Evolutionary conservation across 805 yeast genomes (phyloP).

Genomic region (Candida methanosorbosa): DNA sequence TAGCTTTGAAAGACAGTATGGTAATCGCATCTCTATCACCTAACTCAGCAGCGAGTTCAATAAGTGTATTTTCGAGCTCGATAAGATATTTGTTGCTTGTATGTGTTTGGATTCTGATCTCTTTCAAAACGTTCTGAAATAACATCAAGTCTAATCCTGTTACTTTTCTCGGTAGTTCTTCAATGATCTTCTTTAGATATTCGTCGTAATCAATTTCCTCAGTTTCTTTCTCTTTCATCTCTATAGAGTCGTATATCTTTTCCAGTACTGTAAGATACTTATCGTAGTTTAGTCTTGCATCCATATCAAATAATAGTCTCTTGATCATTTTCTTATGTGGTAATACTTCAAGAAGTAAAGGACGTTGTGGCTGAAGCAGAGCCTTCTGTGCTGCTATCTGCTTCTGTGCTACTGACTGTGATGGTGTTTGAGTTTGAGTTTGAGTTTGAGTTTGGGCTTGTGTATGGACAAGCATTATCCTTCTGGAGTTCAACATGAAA

Average conservation of each 20-base stretch:
- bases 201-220: conserved; percentile 1
- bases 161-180: conserved; percentile 42
- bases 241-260: conserved; percentile 39
- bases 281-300: conserved; percentile 43
- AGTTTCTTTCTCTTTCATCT: conserved; percentile 18
- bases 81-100: conserved; percentile 47
- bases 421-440: too few species aligned
- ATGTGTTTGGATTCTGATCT: conserved; percentile 52
- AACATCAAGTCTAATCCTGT: conserved; percentile 53
- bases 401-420: too few species aligned
- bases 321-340: conserved; percentile 54
- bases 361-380: too few species aligned
- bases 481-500: too few species aligned
- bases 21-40: conserved; percentile 81
- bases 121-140: conserved; percentile 59
- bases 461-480: too few species aligned
- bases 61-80: conserved; percentile 57
- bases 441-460: too few species aligned
- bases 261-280: conserved; percentile 48
- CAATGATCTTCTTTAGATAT: conserved; percentile 10
- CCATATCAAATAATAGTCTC: conserved; percentile 56
- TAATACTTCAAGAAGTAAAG: conserved; percentile 36
- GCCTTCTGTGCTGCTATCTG: too few species aligned
- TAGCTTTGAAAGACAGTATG: conserved; percentile 58
- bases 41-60: conserved; percentile 77